Base-by-base conservation (phyloP, 169 alveolate species). In the Cryptosporidium bovis region DNA sequence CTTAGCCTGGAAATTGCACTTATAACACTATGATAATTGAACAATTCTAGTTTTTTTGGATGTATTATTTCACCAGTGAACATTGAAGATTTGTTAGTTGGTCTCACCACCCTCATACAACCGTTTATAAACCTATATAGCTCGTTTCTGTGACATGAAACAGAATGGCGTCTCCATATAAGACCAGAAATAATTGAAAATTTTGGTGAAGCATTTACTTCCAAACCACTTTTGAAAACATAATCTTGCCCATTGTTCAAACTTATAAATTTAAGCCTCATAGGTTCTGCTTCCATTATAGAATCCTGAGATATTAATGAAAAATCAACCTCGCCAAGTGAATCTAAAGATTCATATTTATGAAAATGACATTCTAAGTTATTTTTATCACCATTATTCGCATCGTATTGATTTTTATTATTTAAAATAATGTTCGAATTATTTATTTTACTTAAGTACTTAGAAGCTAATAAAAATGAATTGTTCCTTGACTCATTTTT, bases 161-260 rank as follows among this genome's bases (percentile, higher is more conserved):
- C n/a, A 10, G 87, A 77, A 29, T 77, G 71, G 13, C 36, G 71
- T 10, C 50, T 77, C 87, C 87, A 77, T 55, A 77, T 64, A 16
- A 62, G 64, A 4, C 87, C 87, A 2, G 87, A 77, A 60, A 77
- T 36, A 44, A 77, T 77, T 15, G 87, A 62, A 66, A 77, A 77
- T 31, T 77, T 77, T 16, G 87, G 87, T 5, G 65, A 56, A 3
- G 62, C 64, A 4, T 44, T 62, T 2, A 77, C 33, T 18, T 77
- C 64, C n/a, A 24, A 44, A 60, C 65, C 40, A 10, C 56, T 60
- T 24, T 56, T 60, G 64, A 77, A 77, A 29, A n/a, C 36, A 31
- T 60, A 77, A 18, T 77, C 71, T 29, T 77, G 64, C n/a, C 87
- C 87, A 48, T 29, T 50, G 40, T 62, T 60, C 51, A 77, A 77